Evolutionary conservation across 2,329 filamentous ascomycete species (phyloP).

Genomic region (Zopfia rhizophila): DNA sequence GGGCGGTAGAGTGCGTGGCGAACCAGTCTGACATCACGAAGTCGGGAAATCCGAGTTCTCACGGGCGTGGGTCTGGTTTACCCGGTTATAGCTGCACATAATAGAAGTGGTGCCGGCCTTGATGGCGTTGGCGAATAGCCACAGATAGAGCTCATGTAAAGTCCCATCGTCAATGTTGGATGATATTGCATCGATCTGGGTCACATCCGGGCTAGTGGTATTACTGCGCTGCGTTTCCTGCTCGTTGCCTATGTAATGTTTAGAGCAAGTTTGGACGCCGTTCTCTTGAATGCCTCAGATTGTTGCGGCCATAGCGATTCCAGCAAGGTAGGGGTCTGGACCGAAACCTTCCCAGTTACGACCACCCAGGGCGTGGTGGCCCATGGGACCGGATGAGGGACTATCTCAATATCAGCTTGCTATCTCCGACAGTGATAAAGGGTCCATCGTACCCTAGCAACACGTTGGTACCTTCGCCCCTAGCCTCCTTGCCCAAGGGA

Average conservation of each 20-base stretch:
- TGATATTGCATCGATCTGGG: conserved; percentile 55
- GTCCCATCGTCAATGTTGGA: conserved; percentile 71
- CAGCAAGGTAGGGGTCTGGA: conserved; percentile 64
- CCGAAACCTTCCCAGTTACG: conserved; percentile 68
- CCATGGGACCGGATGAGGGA: conserved; percentile 10
- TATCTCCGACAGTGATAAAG: conserved; percentile 75
- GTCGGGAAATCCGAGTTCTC: conserved; percentile 55
- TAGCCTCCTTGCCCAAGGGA: conserved; percentile 39
- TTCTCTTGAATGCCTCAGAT: conserved; percentile 62
- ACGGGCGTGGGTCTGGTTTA: conserved; percentile 30
- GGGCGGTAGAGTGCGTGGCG: conserved; percentile 53
- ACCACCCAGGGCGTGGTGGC: conserved; percentile 51
- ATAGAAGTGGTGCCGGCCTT: conserved; percentile 65
- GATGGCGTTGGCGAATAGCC: conserved; percentile 70
- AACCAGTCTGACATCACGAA: conserved; percentile 51
- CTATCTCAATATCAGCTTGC: conserved; percentile 71
- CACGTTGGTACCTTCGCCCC: conserved; percentile 47
- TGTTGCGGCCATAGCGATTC: conserved; percentile 58
- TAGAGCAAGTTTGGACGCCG: conserved; percentile 65
- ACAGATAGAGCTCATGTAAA: conserved; percentile 71
- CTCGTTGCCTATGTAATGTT: conserved; percentile 65
- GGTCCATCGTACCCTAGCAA: conserved; percentile 66
- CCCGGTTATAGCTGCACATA: conserved; percentile 64
- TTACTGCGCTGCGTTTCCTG: conserved; percentile 58
- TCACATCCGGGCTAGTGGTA: conserved; percentile 1